Base-by-base conservation (phyloP, 257 asterid species). In the Oldenlandia corymbosa region DNA sequence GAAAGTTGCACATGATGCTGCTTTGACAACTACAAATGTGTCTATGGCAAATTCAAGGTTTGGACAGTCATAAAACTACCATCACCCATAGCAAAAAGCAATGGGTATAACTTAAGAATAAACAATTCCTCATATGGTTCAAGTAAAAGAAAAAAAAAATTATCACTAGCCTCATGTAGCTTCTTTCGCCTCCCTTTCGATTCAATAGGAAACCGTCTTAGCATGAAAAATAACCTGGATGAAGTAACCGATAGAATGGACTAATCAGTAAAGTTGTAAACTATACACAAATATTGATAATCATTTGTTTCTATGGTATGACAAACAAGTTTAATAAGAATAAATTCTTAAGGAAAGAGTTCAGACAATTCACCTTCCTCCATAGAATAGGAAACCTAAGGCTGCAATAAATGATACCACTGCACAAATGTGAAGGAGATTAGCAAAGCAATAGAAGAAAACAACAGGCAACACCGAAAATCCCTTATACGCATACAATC, bases 161-260 rank as follows among this genome's bases (percentile, higher is more conserved):
- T 26, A 18, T n/a, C 64, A 45, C 81, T 75, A 62, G 88, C 97
- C 97, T 91, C 97, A 6, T 84, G 88, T 72, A 91, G 95, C 71
- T 91, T 88, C 87, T 91, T 91, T 76, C 96, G 81, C 81, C 95
- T 83, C 76, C 98, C 96, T 84, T 85, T 91, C 62, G 98, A 88
- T 83, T 91, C 98, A 62, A 91, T 88, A 23, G 98, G 96, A 68
- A 88, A 91, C 69, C 95, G 96, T 65, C 90, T 80, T 57, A 91
- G 79, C 98, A 85, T 91, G 84, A 72, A 72, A 78, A 91, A 91
- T 65, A 91, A 80, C 85, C 96, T 91, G 88, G 68, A 60, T 59
- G 62, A 36, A 59, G 34, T 13, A 24, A 60, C 61, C 7, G 59
- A 57, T 14, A 70, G 39, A 26, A 57, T 32, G 62, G 23, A 36